phyloP scores from a whole-genome alignment of 1,139 yeast genomes.

The Yamadazyma atlantica region DNA sequence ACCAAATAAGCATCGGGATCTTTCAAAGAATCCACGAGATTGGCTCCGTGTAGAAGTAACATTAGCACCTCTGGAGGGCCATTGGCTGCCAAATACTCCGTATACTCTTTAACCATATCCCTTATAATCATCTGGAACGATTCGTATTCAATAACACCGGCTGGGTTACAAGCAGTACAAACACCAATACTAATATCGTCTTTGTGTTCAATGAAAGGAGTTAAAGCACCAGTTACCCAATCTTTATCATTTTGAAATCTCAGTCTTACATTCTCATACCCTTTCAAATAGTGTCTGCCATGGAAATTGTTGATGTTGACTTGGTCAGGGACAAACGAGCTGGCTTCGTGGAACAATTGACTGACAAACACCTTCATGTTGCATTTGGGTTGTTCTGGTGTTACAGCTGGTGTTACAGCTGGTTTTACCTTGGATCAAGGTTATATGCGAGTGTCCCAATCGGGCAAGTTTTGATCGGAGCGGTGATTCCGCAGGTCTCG shows the following conservation, averaged over 20 bases:
- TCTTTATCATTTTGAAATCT: conserved; percentile 8
- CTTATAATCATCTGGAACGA: conserved; percentile 5
- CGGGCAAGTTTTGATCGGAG: not conserved
- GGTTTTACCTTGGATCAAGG: too few species aligned
- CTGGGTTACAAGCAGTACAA: conserved; percentile 11
- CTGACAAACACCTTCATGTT: conserved; percentile 1
- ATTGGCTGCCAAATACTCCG: conserved; percentile 4
- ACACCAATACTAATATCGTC: conserved; percentile 8
- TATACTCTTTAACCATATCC: conserved; percentile 8
- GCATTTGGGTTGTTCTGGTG: too few species aligned
- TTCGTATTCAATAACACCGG: conserved; percentile 8
- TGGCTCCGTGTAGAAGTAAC: conserved; percentile 11
- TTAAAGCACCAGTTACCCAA: conserved; percentile 8
- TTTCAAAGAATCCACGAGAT: conserved; percentile 7
- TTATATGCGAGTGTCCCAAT: not conserved
- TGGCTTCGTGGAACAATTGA: conserved; percentile 1
- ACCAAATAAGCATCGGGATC: conserved; percentile 10
- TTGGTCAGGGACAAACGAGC: conserved; percentile 6
- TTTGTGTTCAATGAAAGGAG: conserved; percentile 4
- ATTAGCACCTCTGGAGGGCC: conserved; percentile 10
- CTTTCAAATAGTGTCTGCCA: conserved; percentile 9
- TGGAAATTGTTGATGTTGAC: conserved; percentile 6
- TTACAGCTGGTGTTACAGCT: too few species aligned
- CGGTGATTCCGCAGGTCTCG: not conserved
- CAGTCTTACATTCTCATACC: conserved; percentile 6